Conservation (phyloP, 1,139 yeast genomes). For the Magnusiomyces ingens region DNA sequence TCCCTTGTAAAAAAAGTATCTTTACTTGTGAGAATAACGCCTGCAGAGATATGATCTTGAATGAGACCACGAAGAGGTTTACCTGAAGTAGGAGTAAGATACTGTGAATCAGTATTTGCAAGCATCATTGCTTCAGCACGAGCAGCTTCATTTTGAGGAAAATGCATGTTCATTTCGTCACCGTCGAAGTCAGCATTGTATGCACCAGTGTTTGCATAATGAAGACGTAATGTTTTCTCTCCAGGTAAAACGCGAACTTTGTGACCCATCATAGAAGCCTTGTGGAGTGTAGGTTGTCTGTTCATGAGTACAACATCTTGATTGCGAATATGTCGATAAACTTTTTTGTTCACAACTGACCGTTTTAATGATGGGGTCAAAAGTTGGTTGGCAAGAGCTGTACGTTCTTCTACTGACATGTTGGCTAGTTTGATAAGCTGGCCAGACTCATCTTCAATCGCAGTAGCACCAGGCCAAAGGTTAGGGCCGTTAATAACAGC, state of each 20-base stretch:
- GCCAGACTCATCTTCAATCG: conserved; percentile 97
- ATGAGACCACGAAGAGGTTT: conserved; percentile 97
- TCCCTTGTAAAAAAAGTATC: conserved; percentile 89
- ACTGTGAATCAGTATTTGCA: conserved; percentile 96
- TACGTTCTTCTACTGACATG: conserved; percentile 89
- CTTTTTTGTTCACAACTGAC: conserved; percentile 76
- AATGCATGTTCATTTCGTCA: conserved; percentile 99
- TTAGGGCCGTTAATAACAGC: conserved; percentile 98
- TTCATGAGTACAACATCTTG: conserved; percentile 96
- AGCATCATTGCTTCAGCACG: conserved; percentile 92
- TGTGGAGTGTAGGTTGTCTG: conserved; percentile 98
- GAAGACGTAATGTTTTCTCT: conserved; percentile 92
- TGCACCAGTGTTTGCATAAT: conserved; percentile 98
- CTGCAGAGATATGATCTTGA: conserved; percentile 98
- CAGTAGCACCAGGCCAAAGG: conserved; percentile 98
- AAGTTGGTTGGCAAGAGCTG: conserved; percentile 92
- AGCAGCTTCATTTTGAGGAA: conserved; percentile 97
- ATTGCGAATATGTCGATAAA: conserved; percentile 86
- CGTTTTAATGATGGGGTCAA: conserved; percentile 68
- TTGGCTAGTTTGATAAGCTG: conserved; percentile 71
- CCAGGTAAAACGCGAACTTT: conserved; percentile 94
- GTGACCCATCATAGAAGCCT: conserved; percentile 99
- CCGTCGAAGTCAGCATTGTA: conserved; percentile 99
- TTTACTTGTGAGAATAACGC: conserved; percentile 94
- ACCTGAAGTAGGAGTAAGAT: conserved; percentile 96